Evolutionary conservation across 164 flowering plant genomes (phyloP).

Genomic region (Platanus orientalis): DNA sequence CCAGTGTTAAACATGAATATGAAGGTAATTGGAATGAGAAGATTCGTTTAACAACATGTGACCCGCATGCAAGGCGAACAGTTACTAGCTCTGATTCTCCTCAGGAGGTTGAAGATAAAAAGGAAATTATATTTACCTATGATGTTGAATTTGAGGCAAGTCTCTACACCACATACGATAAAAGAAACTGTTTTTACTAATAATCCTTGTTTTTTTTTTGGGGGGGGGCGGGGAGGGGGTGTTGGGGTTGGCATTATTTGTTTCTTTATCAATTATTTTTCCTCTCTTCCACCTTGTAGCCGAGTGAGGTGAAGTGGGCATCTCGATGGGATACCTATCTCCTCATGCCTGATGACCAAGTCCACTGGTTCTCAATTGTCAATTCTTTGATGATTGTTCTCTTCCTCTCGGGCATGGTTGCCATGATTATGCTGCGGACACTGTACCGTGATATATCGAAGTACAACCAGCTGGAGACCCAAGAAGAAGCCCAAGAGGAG

Average conservation of each 20-base stretch:
- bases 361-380: constrained; percentile 77
- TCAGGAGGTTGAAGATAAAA: constrained; percentile 76
- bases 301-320: constrained; percentile 66
- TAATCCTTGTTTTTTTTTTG: neutral
- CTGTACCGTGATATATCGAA: constrained; percentile 68
- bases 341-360: constrained; percentile 62
- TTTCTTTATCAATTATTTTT: neutral
- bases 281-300: constrained; percentile 29
- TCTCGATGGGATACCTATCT: constrained; percentile 83
- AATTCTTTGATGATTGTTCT: constrained; percentile 77
- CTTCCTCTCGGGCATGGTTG: constrained; percentile 81
- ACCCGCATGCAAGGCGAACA: constrained; percentile 69
- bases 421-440: constrained; percentile 81
- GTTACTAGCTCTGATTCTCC: constrained; percentile 72
- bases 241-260: neutral
- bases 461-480: constrained; percentile 74
- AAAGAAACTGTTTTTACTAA: neutral
- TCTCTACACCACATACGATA: neutral
- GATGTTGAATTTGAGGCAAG: constrained; percentile 81
- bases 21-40: constrained; percentile 76
- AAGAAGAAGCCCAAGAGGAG: constrained; percentile 78
- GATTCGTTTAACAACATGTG: constrained; percentile 71
- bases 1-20: constrained; percentile 79
- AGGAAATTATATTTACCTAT: constrained; percentile 85
- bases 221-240: neutral